These are phyloP conservation scores for Solanum gracilifrons DNA, from an alignment of 257 asterid genomes.

Conservation along the genomic window DNA sequence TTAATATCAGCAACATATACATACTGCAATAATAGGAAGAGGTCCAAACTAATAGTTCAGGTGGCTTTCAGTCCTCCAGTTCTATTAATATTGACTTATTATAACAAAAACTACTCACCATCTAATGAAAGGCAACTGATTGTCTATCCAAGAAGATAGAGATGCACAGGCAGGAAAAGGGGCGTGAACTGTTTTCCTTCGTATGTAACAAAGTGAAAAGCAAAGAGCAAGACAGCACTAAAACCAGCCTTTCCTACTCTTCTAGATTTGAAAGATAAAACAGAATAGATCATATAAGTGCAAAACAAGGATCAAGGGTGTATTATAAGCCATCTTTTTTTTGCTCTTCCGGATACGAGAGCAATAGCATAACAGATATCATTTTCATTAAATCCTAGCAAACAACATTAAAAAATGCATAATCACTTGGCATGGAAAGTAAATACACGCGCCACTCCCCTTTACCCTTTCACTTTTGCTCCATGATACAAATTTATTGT, in stretches of 20 bases:
- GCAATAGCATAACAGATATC: background rate
- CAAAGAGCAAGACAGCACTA: background rate
- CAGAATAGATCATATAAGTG: background rate
- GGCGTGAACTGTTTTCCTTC: background rate
- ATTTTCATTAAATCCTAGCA: background rate
- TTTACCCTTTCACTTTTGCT: background rate
- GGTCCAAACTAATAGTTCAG: background rate
- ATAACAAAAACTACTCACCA: background rate
- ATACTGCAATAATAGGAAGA: background rate
- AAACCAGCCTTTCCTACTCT: background rate
- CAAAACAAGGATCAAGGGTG: background rate
- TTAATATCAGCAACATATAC: background rate
- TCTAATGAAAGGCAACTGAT: background rate
- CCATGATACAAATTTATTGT: background rate
- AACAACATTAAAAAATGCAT: background rate
- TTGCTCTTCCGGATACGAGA: background rate
- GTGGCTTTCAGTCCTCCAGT: background rate
- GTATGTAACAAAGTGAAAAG: background rate
- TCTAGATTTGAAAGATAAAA: background rate
- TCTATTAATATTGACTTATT: background rate
- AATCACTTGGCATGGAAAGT: background rate
- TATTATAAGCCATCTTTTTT: background rate
- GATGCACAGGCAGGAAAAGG: background rate
- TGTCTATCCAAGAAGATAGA: background rate
- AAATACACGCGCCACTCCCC: background rate